Base-by-base conservation (phyloP, 2,329 filamentous ascomycete genomes). In the Pseudocercospora vitis region DNA sequence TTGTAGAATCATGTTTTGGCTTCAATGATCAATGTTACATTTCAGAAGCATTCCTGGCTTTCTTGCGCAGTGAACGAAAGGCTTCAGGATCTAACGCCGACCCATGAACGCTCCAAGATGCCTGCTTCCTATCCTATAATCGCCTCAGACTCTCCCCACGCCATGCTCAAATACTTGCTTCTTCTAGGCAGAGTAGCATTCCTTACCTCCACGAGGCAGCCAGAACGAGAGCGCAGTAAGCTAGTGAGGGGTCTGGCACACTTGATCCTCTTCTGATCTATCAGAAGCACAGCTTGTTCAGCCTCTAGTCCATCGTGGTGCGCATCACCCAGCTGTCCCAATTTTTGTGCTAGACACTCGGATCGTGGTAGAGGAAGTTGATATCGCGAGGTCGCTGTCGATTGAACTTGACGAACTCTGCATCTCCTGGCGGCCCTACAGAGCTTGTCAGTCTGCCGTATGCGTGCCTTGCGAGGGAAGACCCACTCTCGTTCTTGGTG, bases 311-410 rank as follows among this genome's bases (percentile, higher is more conserved):
- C n/a, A n/a, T n/a, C n/a, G n/a, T n/a, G n/a, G n/a, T n/a, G n/a
- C n/a, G n/a, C n/a, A n/a, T n/a, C n/a, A n/a, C n/a, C n/a, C n/a
- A n/a, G n/a, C n/a, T n/a, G n/a, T n/a, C n/a, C n/a, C n/a, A n/a
- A n/a, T n/a, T n/a, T n/a, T n/a, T 50, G 21, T 31, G 12, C 69
- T 60, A 78, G 6, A 78, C 76, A 29, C 66, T 86, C 67, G 91
- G 88, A 70, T 99, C 94, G 70, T 99, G 90, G 69, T 96, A 99
- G 61, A 90, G 83, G 69, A 97, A 99, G 64, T 88, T 85, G 58
- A 99, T 95, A 72, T 99, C 91, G 63, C 87, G 82, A 40, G 92
- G 90, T 32, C 92, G 80, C 60, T 85, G 81, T 21, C 83, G 83
- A 68, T 96, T 96, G 56, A 82, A 83, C 50, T 83, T 79, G 21